Evolutionary conservation across 306 rosid genomes (phyloP).

Genomic region (Albizia julibrissin): DNA sequence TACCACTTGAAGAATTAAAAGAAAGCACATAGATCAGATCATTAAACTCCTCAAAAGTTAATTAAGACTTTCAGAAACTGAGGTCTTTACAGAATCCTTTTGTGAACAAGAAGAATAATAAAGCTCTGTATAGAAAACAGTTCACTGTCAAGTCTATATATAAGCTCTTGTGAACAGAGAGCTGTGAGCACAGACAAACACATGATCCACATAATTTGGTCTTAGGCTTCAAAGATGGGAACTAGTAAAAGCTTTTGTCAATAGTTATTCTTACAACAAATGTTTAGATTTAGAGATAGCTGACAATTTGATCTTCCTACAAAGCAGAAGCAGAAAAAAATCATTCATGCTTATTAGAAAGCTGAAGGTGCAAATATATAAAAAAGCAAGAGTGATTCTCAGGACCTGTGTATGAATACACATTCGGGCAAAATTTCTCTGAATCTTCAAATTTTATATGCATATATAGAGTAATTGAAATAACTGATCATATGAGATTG

Average conservation of each 20-base stretch:
- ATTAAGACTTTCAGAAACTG: background rate
- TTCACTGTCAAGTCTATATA: background rate
- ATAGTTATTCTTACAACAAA: background rate
- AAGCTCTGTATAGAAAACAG: background rate
- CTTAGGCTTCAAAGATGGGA: background rate
- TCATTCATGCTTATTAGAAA: background rate
- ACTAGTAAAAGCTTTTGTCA: background rate
- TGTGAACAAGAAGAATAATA: background rate
- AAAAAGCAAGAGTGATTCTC: background rate
- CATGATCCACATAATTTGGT: background rate
- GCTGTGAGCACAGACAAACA: background rate
- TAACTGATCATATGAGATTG: background rate
- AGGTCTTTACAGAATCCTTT: background rate
- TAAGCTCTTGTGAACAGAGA: background rate
- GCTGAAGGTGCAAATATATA: background rate
- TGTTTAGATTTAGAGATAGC: background rate
- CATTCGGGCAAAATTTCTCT: background rate
- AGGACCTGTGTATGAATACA: background rate
- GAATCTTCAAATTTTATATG: slow-evolving; percentile 12
- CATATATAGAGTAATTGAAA: background rate
- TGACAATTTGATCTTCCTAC: background rate
- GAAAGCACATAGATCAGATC: slow-evolving; percentile 4
- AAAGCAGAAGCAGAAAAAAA: background rate
- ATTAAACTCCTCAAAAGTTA: slow-evolving; percentile 10
- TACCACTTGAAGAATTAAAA: background rate